Percentiles rank a stretch among this genome's conserved stretches.
Evolutionary conservation across 805 yeast genomes (phyloP).

Genomic region (Kluyveromyces aestuarii): DNA sequence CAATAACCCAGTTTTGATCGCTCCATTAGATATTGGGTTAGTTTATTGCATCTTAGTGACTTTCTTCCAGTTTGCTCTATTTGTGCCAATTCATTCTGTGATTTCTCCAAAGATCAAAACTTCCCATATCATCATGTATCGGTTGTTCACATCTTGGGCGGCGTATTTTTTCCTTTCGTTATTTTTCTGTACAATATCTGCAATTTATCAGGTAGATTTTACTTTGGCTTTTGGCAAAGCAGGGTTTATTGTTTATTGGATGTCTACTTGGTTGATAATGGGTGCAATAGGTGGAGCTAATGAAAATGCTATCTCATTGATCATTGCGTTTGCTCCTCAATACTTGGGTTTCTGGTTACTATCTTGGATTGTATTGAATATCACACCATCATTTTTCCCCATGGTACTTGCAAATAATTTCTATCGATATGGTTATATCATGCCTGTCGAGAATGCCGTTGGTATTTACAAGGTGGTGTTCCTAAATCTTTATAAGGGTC

Average conservation of each 20-base stretch:
- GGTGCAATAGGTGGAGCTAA: slow-evolving; percentile 69
- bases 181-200: slow-evolving; percentile 48
- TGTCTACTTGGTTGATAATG: slow-evolving; percentile 58
- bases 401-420: slow-evolving; percentile 48
- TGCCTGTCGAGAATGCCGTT: slow-evolving; percentile 60
- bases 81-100: slow-evolving; percentile 41
- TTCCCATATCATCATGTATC: slow-evolving; percentile 40
- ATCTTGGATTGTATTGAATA: slow-evolving; percentile 59
- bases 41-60: slow-evolving; percentile 64
- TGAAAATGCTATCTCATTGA: slow-evolving; percentile 50
- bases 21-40: slow-evolving; percentile 69
- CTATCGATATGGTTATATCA: slow-evolving; percentile 55
- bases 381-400: slow-evolving; percentile 61
- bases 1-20: slow-evolving; percentile 41
- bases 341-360: slow-evolving; percentile 62
- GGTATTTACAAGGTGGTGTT: slow-evolving; percentile 54
- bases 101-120: slow-evolving; percentile 40
- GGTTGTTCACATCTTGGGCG: slow-evolving; percentile 41
- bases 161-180: slow-evolving; percentile 51
- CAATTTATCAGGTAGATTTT: slow-evolving; percentile 60
- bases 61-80: slow-evolving; percentile 60
- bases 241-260: slow-evolving; percentile 72
- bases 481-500: slow-evolving; percentile 46
- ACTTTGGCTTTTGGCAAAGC: slow-evolving; percentile 49
- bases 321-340: slow-evolving; percentile 50